phyloP scores from a whole-genome alignment of 306 rosid genomes.

The Citrullus mucosospermus region DNA sequence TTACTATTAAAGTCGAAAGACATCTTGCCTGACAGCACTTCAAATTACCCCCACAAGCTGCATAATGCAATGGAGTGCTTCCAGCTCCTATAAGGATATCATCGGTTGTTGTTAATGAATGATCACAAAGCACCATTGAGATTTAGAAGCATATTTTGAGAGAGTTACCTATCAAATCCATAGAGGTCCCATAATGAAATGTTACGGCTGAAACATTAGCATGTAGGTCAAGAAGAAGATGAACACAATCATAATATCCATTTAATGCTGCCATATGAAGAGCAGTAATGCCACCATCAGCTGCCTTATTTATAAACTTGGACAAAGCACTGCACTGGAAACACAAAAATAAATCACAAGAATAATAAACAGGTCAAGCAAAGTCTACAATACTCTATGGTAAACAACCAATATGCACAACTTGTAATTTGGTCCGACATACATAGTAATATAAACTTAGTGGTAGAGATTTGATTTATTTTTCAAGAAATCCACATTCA shows the following conservation, averaged over 20 bases:
- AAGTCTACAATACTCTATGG: neutral
- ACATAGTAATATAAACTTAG: neutral
- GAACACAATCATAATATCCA: slow-evolving; percentile 82
- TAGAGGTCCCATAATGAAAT: slow-evolving; percentile 78
- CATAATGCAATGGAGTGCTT: slow-evolving; percentile 95
- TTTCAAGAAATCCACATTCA: neutral
- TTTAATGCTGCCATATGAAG: slow-evolving; percentile 94
- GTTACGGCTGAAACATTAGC: slow-evolving; percentile 62
- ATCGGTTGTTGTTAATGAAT: neutral
- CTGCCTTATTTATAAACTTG: slow-evolving; percentile 83
- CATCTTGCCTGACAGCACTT: slow-evolving; percentile 91
- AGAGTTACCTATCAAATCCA: slow-evolving; percentile 80
- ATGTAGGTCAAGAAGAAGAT: slow-evolving; percentile 73
- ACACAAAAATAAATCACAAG: slow-evolving; percentile 50
- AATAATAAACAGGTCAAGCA: slow-evolving; percentile 9
- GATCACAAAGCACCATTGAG: slow-evolving; percentile 11
- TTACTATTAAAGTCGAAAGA: neutral
- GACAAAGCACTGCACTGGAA: slow-evolving; percentile 85
- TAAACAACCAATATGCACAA: neutral
- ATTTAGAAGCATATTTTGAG: neutral
- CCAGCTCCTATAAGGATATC: slow-evolving; percentile 60
- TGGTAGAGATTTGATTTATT: neutral
- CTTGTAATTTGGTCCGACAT: neutral
- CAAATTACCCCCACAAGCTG: slow-evolving; percentile 95
- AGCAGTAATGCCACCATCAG: slow-evolving; percentile 92